Evolutionary conservation across 2,329 filamentous ascomycete genomes (phyloP).

Genomic region (Alternaria consortialis): DNA sequence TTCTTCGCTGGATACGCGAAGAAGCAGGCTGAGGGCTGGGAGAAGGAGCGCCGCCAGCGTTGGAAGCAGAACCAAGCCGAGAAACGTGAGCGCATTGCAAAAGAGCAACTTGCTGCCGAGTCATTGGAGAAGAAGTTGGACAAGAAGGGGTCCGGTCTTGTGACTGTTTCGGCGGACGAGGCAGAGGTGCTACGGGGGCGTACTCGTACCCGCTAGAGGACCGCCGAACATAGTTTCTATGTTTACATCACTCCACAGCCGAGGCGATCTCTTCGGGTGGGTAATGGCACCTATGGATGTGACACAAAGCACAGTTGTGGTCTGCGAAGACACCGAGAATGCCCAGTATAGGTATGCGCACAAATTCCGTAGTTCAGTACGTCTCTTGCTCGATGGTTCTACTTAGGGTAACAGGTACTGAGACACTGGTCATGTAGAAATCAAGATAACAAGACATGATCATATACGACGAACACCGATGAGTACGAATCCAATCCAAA

Average conservation of each 20-base stretch:
- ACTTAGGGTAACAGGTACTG: not conserved
- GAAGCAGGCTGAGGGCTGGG: not conserved
- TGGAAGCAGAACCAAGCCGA: conserved; percentile 10
- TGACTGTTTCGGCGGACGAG: conserved; percentile 16
- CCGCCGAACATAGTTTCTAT: not conserved
- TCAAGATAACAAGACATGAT: not conserved
- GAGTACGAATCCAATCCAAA: not conserved
- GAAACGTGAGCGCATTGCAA: conserved; percentile 1
- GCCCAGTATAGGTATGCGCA: not conserved
- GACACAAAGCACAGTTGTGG: not conserved
- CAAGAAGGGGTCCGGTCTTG: conserved; percentile 7
- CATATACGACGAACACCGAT: not conserved
- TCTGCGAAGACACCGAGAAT: not conserved
- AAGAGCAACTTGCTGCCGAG: not conserved
- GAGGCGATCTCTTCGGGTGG: not conserved
- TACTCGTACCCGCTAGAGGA: not conserved
- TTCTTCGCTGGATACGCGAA: conserved; percentile 9
- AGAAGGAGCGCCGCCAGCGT: conserved; percentile 5
- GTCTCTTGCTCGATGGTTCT: not conserved
- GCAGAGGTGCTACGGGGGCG: conserved; percentile 12
- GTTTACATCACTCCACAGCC: not conserved
- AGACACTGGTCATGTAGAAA: not conserved
- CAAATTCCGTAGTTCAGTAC: no score
- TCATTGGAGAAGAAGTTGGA: conserved; percentile 16
- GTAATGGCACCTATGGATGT: not conserved